A percentile compares a stretch with the other conserved stretches of the same genome.
These are phyloP conservation scores for Talaromyces proteolyticus DNA, from an alignment of 495 filamentous ascomycete species.

Conservation along the genomic window DNA sequence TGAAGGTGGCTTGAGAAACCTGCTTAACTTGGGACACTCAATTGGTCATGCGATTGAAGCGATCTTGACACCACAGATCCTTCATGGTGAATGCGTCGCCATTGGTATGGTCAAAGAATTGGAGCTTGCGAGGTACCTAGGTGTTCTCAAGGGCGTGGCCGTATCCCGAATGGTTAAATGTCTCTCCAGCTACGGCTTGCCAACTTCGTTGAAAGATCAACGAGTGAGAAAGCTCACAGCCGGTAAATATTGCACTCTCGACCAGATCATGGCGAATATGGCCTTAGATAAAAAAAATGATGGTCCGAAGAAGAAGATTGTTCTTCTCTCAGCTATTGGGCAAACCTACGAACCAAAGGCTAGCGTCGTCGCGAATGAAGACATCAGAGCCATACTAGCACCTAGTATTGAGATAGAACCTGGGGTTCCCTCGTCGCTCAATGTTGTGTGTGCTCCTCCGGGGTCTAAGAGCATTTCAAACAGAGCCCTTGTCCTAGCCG, in stretches of 20 bases:
- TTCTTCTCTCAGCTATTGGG: slow-evolving; percentile 89
- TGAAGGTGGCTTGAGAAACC: slow-evolving; percentile 89
- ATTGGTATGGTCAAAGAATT: slow-evolving; percentile 99
- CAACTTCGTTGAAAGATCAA: slow-evolving; percentile 78
- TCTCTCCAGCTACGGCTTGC: slow-evolving; percentile 86
- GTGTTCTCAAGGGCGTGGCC: slow-evolving; percentile 78
- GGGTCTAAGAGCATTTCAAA: slow-evolving; percentile 99
- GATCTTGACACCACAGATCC: slow-evolving; percentile 87
- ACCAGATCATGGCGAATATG: slow-evolving; percentile 86
- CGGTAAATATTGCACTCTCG: slow-evolving; percentile 85
- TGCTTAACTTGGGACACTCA: slow-evolving; percentile 96
- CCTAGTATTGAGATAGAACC: slow-evolving; percentile 70
- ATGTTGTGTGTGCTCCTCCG: slow-evolving; percentile 77
- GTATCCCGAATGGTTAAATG: slow-evolving; percentile 89
- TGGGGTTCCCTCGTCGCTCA: slow-evolving; percentile 53
- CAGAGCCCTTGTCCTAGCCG: slow-evolving; percentile 85
- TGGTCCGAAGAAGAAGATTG: slow-evolving; percentile 91
- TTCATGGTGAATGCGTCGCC: slow-evolving; percentile 93
- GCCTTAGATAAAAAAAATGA: slow-evolving; percentile 98
- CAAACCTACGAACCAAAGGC: slow-evolving; percentile 80
- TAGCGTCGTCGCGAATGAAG: slow-evolving; percentile 77
- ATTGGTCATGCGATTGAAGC: slow-evolving; percentile 97
- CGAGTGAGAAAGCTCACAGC: slow-evolving; percentile 80
- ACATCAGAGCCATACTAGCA: slow-evolving; percentile 79
- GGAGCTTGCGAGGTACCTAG: slow-evolving; percentile 84